Evolutionary conservation across 1,284 basidiomycete species (phyloP).

Genomic region (Cerioporus squamosus): DNA sequence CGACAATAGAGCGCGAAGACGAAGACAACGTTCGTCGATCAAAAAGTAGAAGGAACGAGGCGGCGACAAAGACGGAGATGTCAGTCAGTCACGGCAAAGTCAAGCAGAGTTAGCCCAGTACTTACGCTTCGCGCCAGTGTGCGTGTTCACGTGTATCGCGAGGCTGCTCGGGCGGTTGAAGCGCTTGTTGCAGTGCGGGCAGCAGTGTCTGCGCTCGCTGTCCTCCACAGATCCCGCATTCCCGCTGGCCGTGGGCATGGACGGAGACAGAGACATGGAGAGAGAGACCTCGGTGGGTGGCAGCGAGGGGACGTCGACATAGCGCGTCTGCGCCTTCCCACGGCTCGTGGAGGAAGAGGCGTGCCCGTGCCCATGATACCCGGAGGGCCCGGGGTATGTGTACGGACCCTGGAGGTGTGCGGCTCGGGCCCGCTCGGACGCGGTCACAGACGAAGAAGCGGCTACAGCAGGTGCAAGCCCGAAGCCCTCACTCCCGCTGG

Average conservation of each 20-base stretch:
- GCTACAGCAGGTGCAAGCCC: too few species aligned
- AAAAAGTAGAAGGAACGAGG: too few species aligned
- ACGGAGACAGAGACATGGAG: neutral
- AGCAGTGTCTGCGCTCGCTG: slow-evolving; percentile 39
- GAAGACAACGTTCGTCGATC: neutral
- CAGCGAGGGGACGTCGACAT: neutral
- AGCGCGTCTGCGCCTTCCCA: slow-evolving; percentile 13
- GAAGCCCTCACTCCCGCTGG: too few species aligned
- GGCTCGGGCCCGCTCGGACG: neutral
- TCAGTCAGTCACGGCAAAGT: neutral
- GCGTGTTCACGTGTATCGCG: slow-evolving; percentile 46
- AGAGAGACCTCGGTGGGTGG: neutral
- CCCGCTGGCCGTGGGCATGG: neutral
- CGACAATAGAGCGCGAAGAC: neutral
- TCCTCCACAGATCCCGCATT: slow-evolving; percentile 9
- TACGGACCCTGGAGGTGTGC: neutral
- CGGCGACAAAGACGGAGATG: neutral
- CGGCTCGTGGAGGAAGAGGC: neutral
- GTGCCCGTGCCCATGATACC: neutral
- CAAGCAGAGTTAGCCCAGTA: neutral
- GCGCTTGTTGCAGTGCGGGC: slow-evolving; percentile 44
- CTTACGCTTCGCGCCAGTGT: slow-evolving; percentile 47
- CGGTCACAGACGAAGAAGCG: too few species aligned
- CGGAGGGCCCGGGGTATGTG: neutral
- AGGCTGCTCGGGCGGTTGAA: slow-evolving; percentile 51